Evolutionary conservation across 1,139 yeast genomes (phyloP).

Genomic region (Geotrichum phurueaensis): DNA sequence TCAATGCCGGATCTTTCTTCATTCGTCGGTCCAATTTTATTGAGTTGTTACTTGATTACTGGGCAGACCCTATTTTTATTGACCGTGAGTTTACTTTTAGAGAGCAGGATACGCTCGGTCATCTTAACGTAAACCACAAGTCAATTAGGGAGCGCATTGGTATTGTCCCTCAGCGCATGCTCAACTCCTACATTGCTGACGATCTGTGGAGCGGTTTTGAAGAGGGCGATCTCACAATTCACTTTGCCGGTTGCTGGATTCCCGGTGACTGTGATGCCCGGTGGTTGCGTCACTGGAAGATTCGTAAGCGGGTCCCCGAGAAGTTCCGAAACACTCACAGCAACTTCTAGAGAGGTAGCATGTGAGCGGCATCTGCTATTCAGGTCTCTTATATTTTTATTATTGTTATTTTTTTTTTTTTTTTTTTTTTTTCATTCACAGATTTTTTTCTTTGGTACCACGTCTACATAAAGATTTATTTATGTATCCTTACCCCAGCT

Average conservation of each 20-base stretch:
- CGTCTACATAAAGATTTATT: no score
- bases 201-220: conserved; percentile 14
- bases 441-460: no score
- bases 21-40: conserved; percentile 25
- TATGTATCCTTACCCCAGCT: no score
- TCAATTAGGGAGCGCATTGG: conserved; percentile 24
- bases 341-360: background rate
- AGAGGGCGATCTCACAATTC: conserved; percentile 16
- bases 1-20: conserved; percentile 28
- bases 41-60: conserved; percentile 22
- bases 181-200: conserved; percentile 24
- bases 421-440: background rate
- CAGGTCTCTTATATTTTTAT: background rate
- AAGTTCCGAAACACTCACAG: conserved; percentile 5
- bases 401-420: background rate
- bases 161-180: conserved; percentile 24
- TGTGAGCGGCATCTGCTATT: background rate
- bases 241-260: conserved; percentile 21
- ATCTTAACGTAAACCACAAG: conserved; percentile 14
- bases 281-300: conserved; percentile 12
- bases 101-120: conserved; percentile 24
- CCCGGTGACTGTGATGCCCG: conserved; percentile 15
- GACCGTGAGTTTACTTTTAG: conserved; percentile 17
- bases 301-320: conserved; percentile 12
- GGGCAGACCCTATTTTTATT: conserved; percentile 23